Base-by-base conservation (phyloP, 306 rosid genomes). In the Delonix regia region DNA sequence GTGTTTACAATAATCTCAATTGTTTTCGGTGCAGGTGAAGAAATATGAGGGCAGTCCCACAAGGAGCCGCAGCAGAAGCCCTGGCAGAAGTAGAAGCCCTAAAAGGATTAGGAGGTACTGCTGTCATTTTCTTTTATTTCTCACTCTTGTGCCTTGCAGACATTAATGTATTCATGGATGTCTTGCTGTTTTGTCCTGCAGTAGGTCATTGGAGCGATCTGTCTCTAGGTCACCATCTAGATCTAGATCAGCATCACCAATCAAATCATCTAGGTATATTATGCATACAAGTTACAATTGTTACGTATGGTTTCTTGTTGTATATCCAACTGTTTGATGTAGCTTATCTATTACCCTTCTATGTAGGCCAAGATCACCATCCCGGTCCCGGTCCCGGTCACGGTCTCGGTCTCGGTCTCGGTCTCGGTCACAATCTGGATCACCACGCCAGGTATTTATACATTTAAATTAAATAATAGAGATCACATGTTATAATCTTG, bases 11-110 rank as follows among this genome's bases (percentile, higher is more conserved):
- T 65, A 55, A 21, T 12, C 28, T 38, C 30, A 13, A 38, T 19
- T 70, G 77, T 36, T 68, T 15, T 83, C 59, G 82, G 56, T 72
- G 78, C 85, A 96, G 99, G 99, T 96, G 82, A 96, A 80, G 78
- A 89, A 90, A 82, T 80, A 82, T 6, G 98, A 91, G 77, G 57
- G 88, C 57, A 89, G 96, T 84, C 98, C 89, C 56, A 75, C 94
- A 11, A 90, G 98, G 90, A 96, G 98, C 80, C 87, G 91, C 10
- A 93, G 97, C 67, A 84, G 98, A 30, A 93, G 99, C 78, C 89
- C 89, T 12, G 87, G 92, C 88, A 78, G 94, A 82, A 89, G 97
- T 76, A 79, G 91, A 38, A 92, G 91, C 84, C 88, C 81, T 8
- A 90, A 82, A 73, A 88, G 90, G 84, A 84, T 76, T 48, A 75